These are phyloP conservation scores for Nicotiana undulata DNA, from an alignment of 257 asterid genomes.

Conservation along the genomic window DNA sequence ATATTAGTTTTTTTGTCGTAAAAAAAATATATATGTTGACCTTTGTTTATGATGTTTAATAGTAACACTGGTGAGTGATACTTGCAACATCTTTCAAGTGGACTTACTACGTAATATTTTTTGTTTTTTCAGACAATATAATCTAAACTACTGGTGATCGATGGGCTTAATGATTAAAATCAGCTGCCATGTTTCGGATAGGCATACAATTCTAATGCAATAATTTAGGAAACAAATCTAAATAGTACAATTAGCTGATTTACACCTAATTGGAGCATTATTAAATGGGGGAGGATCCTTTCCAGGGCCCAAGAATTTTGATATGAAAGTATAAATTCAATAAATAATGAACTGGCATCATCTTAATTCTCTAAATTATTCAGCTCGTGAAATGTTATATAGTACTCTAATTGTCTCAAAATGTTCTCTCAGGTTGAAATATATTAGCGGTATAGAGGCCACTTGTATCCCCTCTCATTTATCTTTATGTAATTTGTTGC, in stretches of 20 bases:
- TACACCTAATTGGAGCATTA: background rate
- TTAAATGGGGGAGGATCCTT: background rate
- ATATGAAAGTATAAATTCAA: background rate
- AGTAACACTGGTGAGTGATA: background rate
- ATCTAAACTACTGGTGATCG: background rate
- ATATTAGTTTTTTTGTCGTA: too few relatives aligned
- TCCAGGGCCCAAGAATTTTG: background rate
- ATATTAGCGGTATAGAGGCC: background rate
- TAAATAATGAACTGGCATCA: background rate
- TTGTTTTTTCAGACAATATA: background rate
- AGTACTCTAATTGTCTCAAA: background rate
- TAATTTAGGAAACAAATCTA: slow-evolving; percentile 4
- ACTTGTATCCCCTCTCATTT: background rate
- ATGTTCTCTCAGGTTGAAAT: background rate
- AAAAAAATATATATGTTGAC: background rate
- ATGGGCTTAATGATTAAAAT: background rate
- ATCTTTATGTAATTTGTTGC: background rate
- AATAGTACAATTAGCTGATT: background rate
- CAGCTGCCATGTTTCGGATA: background rate
- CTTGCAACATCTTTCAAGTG: background rate
- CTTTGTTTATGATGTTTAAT: background rate
- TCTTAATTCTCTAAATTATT: background rate
- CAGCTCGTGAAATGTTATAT: background rate
- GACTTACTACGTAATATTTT: background rate
- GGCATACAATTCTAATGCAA: slow-evolving; percentile 1